phyloP scores from a whole-genome alignment of 2,329 filamentous ascomycete species.

The Penicillium sp. region DNA sequence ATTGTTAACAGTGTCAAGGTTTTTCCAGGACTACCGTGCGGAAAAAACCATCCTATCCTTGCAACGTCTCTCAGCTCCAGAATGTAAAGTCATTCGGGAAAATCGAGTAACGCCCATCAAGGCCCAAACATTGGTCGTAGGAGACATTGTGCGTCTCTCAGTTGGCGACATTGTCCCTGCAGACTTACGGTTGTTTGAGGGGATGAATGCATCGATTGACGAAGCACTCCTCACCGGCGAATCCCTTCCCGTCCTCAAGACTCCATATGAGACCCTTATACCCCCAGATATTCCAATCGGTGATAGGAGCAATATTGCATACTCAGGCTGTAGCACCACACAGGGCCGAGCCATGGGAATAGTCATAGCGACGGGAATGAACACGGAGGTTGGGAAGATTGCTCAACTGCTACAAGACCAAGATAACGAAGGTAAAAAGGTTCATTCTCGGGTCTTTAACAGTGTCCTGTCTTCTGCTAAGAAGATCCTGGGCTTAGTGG shows the following conservation, averaged over 20 bases:
- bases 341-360: slow-evolving; percentile 60
- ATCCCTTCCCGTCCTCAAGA: slow-evolving; percentile 60
- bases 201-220: slow-evolving; percentile 74
- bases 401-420: slow-evolving; percentile 58
- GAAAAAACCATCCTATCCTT: slow-evolving; percentile 62
- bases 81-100: slow-evolving; percentile 57
- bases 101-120: slow-evolving; percentile 54
- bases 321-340: slow-evolving; percentile 61
- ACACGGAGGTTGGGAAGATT: slow-evolving; percentile 62
- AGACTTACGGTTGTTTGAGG: slow-evolving; percentile 55
- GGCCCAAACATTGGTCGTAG: slow-evolving; percentile 60
- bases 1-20: slow-evolving; percentile 28
- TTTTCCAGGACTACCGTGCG: slow-evolving; percentile 61
- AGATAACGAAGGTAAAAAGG: slow-evolving; percentile 23
- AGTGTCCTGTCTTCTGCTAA: slow-evolving; percentile 49
- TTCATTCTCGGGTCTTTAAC: slow-evolving; percentile 32
- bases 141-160: slow-evolving; percentile 54
- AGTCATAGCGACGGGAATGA: slow-evolving; percentile 61
- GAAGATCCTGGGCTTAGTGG: slow-evolving; percentile 55
- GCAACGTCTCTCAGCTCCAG: slow-evolving; percentile 56
- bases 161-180: slow-evolving; percentile 61
- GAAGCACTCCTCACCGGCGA: slow-evolving; percentile 64
- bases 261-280: slow-evolving; percentile 34
- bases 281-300: slow-evolving; percentile 45
- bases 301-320: slow-evolving; percentile 62